Evolutionary conservation across 495 filamentous ascomycete species (phyloP), one percentile per base, ranked within the genome.

Genomic region (Aspergillus carlsbadensis): DNA sequence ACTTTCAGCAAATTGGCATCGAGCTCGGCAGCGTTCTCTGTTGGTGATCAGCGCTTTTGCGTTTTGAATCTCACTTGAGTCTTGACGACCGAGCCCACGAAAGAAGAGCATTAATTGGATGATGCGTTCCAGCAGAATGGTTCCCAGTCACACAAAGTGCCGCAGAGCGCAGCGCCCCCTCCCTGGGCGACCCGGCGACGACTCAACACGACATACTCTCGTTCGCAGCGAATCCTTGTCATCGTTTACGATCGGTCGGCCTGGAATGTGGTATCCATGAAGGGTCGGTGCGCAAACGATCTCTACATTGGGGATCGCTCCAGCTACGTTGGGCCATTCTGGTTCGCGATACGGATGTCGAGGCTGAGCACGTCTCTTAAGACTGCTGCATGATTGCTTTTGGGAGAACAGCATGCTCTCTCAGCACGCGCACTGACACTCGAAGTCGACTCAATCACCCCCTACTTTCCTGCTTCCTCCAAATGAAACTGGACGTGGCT

Each of bases 61-160:
- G 10, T 7, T 21, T 24, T 21, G 33, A 3, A 50, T 42, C 24
- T 4, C 18, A 33, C 40, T 29, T 6, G 15, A 26, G n/a, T 24
- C 35, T 42, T 44, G 31, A 3, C 11, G 14, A 20, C 24, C 11
- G 31, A 51, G 26, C 34, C 31, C 24, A 29, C 39, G 20, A 31
- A 39, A 18, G 0, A 20, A 17, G 15, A 34, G 29, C 14, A 46
- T 37, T 17, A 13, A 60, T 60, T 60, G 58, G 58, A 37, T 11
- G 13, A 31, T 13, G 7, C 22, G 47, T 46, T 46, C 58, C 58
- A 52, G 24, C 45, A 44, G 37, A 56, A 42, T 56, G 58, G 58
- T 60, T 47, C 58, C 18, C 20, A 33, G 57, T 60, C 39, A 26
- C 57, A 52, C 51, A 42, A n/a, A 29, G 40, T 33, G 41, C 39